Base-by-base conservation (phyloP, 2,329 filamentous ascomycete genomes). In the Verticillium nubilum region DNA sequence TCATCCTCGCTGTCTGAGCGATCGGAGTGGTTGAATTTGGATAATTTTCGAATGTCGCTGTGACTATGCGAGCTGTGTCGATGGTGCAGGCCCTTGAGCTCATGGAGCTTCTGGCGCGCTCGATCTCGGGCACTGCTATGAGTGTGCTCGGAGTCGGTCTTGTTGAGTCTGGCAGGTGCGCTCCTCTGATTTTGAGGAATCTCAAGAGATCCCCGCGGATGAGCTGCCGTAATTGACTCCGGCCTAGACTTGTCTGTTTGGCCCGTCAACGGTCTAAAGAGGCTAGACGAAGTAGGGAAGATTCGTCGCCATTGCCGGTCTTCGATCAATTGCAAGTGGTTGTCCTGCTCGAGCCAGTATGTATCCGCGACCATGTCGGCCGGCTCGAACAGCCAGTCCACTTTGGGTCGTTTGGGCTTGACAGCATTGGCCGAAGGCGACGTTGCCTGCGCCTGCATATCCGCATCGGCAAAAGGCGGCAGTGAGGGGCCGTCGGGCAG, bases 321-420 rank as follows among this genome's bases (percentile, higher is more conserved):
- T 69, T 96, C 90, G 50, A 97, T 88, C 28, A 92, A 79, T 57
- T 81, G 82, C 71, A 93, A 96, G 73, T 97, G 92, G 60, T 88
- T 80, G 31, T 84, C 85, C 67, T 93, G 87, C 70, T 97, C 92
- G 25, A 96, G 76, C 95, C 95, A 99, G 68, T 93, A 91, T 1
- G 89, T 82, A 76, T 99, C 95, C 4, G 93, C 93, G 54, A 98
- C 78, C 72, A 97, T 82, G 70, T 98, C 93, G 59, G 90, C 87
- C 0, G 94, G 91, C 52, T 89, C 85, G 19, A 93, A 85, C 42
- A 85, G 82, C 95, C 95, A 98, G 68, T 96, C 92, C 26, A 92
- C 86, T 61, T 91, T 85, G 1, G 90, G 88, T 55, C 92, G 85
- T 59, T 87, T 86, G 3, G 85, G 77, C 62, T 92, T 92, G 13